Evolutionary conservation across 1,284 basidiomycete species (phyloP), one percentile per base, ranked within the genome.

Genomic region (Ustilago tritici): DNA sequence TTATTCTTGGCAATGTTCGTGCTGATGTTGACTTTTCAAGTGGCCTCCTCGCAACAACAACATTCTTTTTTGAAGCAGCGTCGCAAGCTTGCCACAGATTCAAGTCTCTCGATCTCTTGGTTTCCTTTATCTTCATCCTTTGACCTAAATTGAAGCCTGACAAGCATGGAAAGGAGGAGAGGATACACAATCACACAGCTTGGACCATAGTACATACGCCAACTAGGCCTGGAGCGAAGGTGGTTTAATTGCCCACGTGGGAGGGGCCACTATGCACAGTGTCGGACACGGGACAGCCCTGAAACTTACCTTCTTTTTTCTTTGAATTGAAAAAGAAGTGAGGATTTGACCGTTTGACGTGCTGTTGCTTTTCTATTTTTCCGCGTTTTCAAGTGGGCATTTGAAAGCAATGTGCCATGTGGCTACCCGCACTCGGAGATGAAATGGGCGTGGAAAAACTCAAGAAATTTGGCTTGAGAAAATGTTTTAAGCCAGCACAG

Each of bases 401-500:
- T 50, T 23, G 8, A 50, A 32, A 50, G 28, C 12, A 4, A 28
- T 12, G 2, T 6, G 46, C 23, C 49, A 40, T 34, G 58, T 53
- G 59, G 50, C 38, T n/a, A 54, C 15, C 52, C 50, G 40, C 60
- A 35, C 60, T 61, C 60, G 60, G 60, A 32, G 60, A 47, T 41
- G 35, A 47, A 32, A 38, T 12, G 17, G 35, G 38, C 50, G 59
- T 61, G 60, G 60, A 61, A 61, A 61, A 61, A 46, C 28, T 43
- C 34, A 58, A 9, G 41, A 47, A 47, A n/a, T 28, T 28, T 41
- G 40, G 40, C 40, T n/a, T 14, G 43, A 46, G 43, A 46, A 46
- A 46, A 19, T 49, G 7, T 31, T 49, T 32, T 28, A 28, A 28
- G 41, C 40, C 19, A 57, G 23, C 31, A 57, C 28, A 31, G 1